Percentiles rank a stretch among this genome's conserved stretches.
Conservation (phyloP, 345 rosid species). For the Carallia brachiata region DNA sequence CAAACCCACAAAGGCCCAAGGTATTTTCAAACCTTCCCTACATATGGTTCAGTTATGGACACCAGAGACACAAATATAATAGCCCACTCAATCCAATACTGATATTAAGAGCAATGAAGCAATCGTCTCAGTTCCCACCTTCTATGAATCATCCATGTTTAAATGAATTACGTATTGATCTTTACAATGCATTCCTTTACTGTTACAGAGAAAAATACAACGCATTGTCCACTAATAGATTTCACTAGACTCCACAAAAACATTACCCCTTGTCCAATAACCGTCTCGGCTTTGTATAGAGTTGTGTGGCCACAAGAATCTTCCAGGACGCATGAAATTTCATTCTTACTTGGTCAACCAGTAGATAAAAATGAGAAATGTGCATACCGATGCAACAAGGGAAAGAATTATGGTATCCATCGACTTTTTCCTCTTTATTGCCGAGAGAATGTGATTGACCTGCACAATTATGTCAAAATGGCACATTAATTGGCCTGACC, state of each 20-base stretch:
- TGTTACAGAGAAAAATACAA: neutral
- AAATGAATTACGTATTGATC: constrained; percentile 10
- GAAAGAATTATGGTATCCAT: constrained; percentile 92
- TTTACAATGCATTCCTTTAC: constrained; percentile 13
- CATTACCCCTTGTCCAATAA: constrained; percentile 13
- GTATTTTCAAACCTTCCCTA: no score
- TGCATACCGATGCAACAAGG: constrained; percentile 93
- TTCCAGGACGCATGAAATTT: constrained; percentile 13
- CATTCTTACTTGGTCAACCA: constrained; percentile 81
- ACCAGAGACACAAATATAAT: no score
- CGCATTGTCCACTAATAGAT: constrained; percentile 14
- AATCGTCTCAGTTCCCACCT: constrained; percentile 2
- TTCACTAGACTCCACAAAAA: constrained; percentile 18
- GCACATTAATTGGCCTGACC: neutral
- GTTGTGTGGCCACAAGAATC: constrained; percentile 19
- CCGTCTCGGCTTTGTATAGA: constrained; percentile 2
- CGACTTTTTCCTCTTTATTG: constrained; percentile 94
- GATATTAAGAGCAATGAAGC: neutral
- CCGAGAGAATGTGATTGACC: constrained; percentile 77
- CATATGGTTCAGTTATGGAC: no score
- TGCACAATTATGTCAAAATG: constrained; percentile 35
- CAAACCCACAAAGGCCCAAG: no score
- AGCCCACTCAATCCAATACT: no score
- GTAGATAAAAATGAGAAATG: constrained; percentile 83
- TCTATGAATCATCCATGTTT: neutral